Conservation (phyloP, 2,329 filamentous ascomycete species). For the Hypomyces rosellus region DNA sequence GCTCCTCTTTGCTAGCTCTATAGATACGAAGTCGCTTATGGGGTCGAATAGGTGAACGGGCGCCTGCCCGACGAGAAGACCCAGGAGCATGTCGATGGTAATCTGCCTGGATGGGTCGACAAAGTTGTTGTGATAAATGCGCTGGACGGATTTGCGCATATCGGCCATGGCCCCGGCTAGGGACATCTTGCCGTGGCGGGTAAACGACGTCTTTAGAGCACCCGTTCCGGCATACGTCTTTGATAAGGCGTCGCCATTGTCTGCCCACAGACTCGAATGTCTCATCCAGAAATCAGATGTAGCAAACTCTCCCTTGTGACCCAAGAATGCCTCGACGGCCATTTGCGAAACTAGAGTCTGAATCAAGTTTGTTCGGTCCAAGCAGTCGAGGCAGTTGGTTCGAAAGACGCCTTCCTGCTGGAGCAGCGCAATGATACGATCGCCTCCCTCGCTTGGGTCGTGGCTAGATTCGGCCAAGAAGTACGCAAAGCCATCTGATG, state of each 20-base stretch:
- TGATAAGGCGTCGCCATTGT: conserved; percentile 90
- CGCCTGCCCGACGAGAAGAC: conserved; percentile 73
- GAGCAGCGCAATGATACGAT: conserved; percentile 62
- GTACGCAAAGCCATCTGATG: conserved; percentile 86
- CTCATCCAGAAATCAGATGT: conserved; percentile 82
- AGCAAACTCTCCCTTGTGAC: conserved; percentile 62
- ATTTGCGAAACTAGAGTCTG: conserved; percentile 94
- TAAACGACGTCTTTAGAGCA: conserved; percentile 92
- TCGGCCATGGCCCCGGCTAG: conserved; percentile 91
- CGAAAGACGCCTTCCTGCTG: conserved; percentile 95
- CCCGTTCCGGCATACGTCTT: conserved; percentile 96
- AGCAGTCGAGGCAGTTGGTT: conserved; percentile 92
- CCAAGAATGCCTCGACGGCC: conserved; percentile 79
- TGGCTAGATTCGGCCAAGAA: conserved; percentile 71
- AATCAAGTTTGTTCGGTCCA: conserved; percentile 92
- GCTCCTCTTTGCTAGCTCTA: conserved; percentile 62
- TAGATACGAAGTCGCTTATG: conserved; percentile 81
- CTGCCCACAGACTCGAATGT: conserved; percentile 91
- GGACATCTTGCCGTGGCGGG: conserved; percentile 91
- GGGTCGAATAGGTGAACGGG: conserved; percentile 88
- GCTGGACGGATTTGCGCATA: conserved; percentile 85
- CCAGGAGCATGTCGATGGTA: conserved; percentile 89
- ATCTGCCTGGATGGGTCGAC: conserved; percentile 87
- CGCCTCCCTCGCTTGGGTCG: conserved; percentile 40
- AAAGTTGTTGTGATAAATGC: conserved; percentile 97